Evolutionary conservation across 192 early-diverging fungal genomes (phyloP).

Genomic region (Chytriomyces confervae): DNA sequence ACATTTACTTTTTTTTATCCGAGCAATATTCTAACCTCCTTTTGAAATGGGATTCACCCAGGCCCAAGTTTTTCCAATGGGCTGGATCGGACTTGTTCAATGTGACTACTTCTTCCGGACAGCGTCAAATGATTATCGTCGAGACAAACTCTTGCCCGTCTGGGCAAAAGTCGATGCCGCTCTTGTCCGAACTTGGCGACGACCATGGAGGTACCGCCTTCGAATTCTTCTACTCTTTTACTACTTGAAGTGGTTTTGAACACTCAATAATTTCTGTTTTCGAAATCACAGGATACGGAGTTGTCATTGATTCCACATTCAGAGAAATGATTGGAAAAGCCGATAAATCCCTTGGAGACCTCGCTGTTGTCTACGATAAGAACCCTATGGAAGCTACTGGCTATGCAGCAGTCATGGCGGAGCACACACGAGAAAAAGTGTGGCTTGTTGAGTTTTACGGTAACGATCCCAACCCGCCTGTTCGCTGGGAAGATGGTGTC

Average conservation of each 20-base stretch:
- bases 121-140: conserved; percentile 88
- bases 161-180: conserved; percentile 92
- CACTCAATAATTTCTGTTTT: background rate
- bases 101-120: conserved; percentile 79
- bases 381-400: conserved; percentile 87
- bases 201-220: conserved; percentile 66
- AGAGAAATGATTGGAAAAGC: conserved; percentile 64
- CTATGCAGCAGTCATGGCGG: conserved; percentile 81
- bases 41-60: background rate
- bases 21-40: too few relatives aligned
- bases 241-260: too few relatives aligned
- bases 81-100: conserved; percentile 88
- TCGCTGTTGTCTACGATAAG: conserved; percentile 86
- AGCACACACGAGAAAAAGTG: conserved; percentile 74
- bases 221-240: background rate
- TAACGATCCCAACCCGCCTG: conserved; percentile 71
- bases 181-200: conserved; percentile 70
- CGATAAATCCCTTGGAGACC: conserved; percentile 66
- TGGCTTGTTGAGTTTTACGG: conserved; percentile 80
- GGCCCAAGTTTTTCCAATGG: conserved; percentile 81
- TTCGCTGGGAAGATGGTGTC: conserved; percentile 77
- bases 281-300: conserved; percentile 76
- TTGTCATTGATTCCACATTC: conserved; percentile 79
- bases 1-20: background rate
- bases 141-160: conserved; percentile 91